These are phyloP conservation scores for Naematelia encephala DNA, from an alignment of 768 basidiomycete species.

Conservation along the genomic window DNA sequence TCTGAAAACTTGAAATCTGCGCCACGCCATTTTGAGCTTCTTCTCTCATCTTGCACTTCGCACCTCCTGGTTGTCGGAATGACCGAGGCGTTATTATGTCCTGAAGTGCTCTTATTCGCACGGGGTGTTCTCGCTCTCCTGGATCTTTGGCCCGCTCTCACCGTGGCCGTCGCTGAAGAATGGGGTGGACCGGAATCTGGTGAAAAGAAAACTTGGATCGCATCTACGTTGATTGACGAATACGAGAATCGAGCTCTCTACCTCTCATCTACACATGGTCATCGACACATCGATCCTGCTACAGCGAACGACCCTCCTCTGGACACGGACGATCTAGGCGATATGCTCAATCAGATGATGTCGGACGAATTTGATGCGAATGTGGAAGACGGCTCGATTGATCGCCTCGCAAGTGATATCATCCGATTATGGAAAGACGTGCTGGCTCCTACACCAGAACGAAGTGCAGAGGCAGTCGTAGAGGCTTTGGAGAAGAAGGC, in stretches of 20 bases:
- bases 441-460: constrained; percentile 49
- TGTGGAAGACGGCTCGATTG: constrained; percentile 80
- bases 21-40: background rate
- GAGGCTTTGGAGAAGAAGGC: constrained; percentile 59
- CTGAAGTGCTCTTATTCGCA: constrained; percentile 62
- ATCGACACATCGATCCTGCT: constrained; percentile 18
- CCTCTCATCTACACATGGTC: constrained; percentile 35
- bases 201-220: constrained; percentile 79
- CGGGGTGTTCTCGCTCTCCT: constrained; percentile 80
- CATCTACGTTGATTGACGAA: constrained; percentile 55
- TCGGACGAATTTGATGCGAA: constrained; percentile 79
- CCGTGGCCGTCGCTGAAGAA: constrained; percentile 74
- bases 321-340: constrained; percentile 75
- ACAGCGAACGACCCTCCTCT: constrained; percentile 47
- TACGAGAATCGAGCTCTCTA: constrained; percentile 61
- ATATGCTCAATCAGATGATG: constrained; percentile 76
- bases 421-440: constrained; percentile 45
- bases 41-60: background rate
- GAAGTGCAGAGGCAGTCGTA: constrained; percentile 57
- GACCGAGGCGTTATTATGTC: constrained; percentile 3
- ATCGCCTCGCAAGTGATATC: constrained; percentile 65
- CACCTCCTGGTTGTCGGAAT: constrained; percentile 3
- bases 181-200: constrained; percentile 78
- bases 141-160: constrained; percentile 76
- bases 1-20: background rate